A percentile compares a stretch with the other conserved stretches of the same genome.
phyloP scores from a whole-genome alignment of 1,139 yeast species.

The Pichiaceae sp. region DNA sequence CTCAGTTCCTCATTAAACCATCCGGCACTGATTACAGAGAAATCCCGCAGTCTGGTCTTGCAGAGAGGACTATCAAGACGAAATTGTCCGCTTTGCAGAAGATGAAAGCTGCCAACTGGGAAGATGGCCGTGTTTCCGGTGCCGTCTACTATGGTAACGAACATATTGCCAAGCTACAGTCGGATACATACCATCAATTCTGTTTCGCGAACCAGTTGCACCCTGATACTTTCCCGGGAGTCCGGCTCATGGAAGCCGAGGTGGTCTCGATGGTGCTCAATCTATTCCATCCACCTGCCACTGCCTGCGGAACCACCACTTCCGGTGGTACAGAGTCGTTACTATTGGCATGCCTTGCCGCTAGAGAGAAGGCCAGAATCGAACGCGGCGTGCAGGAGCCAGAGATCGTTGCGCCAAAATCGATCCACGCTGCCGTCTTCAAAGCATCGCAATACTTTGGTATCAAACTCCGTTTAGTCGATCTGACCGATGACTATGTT shows the following conservation, averaged over 20 bases:
- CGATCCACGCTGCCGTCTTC: slow-evolving; percentile 93
- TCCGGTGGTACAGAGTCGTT: slow-evolving; percentile 97
- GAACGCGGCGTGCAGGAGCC: slow-evolving; percentile 60
- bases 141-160: slow-evolving; percentile 95
- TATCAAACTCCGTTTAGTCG: slow-evolving; percentile 76
- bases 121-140: slow-evolving; percentile 79
- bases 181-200: slow-evolving; percentile 66
- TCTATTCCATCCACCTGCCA: slow-evolving; percentile 63
- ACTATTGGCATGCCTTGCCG: slow-evolving; percentile 77
- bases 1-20: slow-evolving; percentile 45
- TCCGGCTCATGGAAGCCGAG: slow-evolving; percentile 93
- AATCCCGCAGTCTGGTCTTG: slow-evolving; percentile 53
- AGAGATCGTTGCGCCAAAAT: slow-evolving; percentile 81
- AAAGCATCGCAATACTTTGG: slow-evolving; percentile 91
- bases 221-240: slow-evolving; percentile 96
- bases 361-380: slow-evolving; percentile 56
- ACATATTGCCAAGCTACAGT: slow-evolving; percentile 62
- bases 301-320: slow-evolving; percentile 83
- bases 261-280: slow-evolving; percentile 85
- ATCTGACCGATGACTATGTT: slow-evolving; percentile 38
- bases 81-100: slow-evolving; percentile 37
- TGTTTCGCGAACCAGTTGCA: slow-evolving; percentile 91
- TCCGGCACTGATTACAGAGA: slow-evolving; percentile 34
- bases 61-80: slow-evolving; percentile 31
- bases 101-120: slow-evolving; percentile 52